These are phyloP conservation scores for Nemania sp. DNA, from an alignment of 2,329 filamentous ascomycete species.

Conservation along the genomic window DNA sequence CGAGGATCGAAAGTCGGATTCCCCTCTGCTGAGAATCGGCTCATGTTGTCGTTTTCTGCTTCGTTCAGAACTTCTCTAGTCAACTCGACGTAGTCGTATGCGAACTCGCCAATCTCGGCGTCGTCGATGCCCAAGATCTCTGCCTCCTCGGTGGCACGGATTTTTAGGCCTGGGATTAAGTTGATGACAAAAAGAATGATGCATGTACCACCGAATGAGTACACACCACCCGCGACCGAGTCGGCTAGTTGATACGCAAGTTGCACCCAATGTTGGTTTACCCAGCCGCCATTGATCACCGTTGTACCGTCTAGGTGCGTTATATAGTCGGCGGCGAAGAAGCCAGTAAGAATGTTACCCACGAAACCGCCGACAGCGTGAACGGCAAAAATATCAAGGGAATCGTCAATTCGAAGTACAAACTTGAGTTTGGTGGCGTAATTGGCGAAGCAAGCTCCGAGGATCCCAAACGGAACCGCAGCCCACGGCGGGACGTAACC, in stretches of 20 bases:
- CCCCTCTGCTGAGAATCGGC: constrained; percentile 50
- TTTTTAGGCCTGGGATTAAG: constrained; percentile 73
- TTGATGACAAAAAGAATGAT: constrained; percentile 82
- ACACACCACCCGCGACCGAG: constrained; percentile 73
- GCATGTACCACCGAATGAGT: constrained; percentile 79
- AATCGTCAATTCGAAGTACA: constrained; percentile 77
- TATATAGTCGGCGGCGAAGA: constrained; percentile 86
- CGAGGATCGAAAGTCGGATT: constrained; percentile 46
- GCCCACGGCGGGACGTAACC: constrained; percentile 83
- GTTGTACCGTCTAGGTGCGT: constrained; percentile 75
- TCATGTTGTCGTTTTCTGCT: constrained; percentile 50
- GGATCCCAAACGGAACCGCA: constrained; percentile 76
- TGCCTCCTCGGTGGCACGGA: constrained; percentile 76
- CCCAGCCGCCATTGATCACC: constrained; percentile 75
- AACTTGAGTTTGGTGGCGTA: constrained; percentile 93
- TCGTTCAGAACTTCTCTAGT: constrained; percentile 54
- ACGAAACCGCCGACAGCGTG: constrained; percentile 79
- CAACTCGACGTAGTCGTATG: constrained; percentile 92
- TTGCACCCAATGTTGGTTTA: constrained; percentile 84
- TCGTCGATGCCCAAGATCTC: constrained; percentile 88
- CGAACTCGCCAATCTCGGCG: constrained; percentile 89
- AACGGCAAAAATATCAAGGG: constrained; percentile 86
- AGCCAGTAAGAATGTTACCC: constrained; percentile 77
- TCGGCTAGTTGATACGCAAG: constrained; percentile 84
- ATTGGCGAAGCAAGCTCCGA: constrained; percentile 79